phyloP scores from a whole-genome alignment of 2,329 filamentous ascomycete species.

The Fusarium robinianum region DNA sequence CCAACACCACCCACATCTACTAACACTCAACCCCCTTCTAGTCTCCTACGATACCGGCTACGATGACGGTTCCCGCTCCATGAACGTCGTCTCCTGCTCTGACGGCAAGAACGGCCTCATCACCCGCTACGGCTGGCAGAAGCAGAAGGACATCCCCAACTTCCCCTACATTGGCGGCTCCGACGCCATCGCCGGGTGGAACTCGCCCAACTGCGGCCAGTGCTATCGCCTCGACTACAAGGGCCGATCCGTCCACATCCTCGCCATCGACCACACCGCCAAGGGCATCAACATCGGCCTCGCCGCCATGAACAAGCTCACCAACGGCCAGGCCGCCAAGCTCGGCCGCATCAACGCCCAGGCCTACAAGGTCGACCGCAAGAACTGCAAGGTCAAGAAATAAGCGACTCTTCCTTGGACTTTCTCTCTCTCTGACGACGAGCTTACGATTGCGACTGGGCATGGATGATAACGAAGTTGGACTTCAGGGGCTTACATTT shows the following conservation, averaged over 20 bases:
- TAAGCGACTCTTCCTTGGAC: too few species aligned
- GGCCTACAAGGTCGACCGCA: slow-evolving; percentile 49
- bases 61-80: slow-evolving; percentile 60
- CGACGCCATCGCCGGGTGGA: slow-evolving; percentile 58
- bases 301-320: slow-evolving; percentile 59
- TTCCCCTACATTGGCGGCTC: slow-evolving; percentile 62
- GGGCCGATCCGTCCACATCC: slow-evolving; percentile 56
- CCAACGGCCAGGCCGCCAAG: slow-evolving; percentile 52
- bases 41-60: slow-evolving; percentile 77
- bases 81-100: slow-evolving; percentile 66
- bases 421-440: slow-evolving; percentile 18
- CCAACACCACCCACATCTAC: too few species aligned
- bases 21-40: slow-evolving; percentile 28
- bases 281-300: slow-evolving; percentile 62
- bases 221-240: slow-evolving; percentile 62
- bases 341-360: slow-evolving; percentile 59
- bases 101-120: slow-evolving; percentile 70
- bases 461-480: background rate
- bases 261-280: slow-evolving; percentile 58
- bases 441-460: slow-evolving; percentile 15
- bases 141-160: slow-evolving; percentile 53
- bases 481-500: slow-evolving; percentile 17
- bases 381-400: slow-evolving; percentile 49
- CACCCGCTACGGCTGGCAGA: slow-evolving; percentile 63
- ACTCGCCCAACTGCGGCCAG: slow-evolving; percentile 60